phyloP scores from a whole-genome alignment of 2,329 filamentous ascomycete genomes.

The Lachnellula willkommii region DNA sequence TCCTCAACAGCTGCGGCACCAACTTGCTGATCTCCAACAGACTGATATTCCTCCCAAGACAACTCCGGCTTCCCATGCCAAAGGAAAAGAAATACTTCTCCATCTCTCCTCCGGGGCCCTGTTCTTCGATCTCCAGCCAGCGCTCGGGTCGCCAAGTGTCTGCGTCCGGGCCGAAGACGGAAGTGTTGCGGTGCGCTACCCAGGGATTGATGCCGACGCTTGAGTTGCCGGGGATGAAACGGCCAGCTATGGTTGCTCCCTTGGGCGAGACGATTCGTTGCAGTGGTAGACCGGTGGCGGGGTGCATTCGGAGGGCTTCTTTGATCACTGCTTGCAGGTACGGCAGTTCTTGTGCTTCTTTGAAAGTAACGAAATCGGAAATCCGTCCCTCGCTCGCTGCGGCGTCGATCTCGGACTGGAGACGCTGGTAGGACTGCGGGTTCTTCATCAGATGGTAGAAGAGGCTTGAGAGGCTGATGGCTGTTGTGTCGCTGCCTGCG shows the following conservation, averaged over 20 bases:
- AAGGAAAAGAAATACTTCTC: constrained; percentile 29
- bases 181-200: constrained; percentile 39
- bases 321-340: constrained; percentile 51
- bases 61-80: constrained; percentile 38
- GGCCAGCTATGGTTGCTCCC: constrained; percentile 38
- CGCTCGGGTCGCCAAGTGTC: constrained; percentile 40
- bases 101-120: neutral
- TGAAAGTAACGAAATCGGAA: constrained; percentile 32
- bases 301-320: constrained; percentile 46
- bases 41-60: constrained; percentile 41
- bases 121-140: constrained; percentile 36
- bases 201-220: constrained; percentile 40
- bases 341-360: constrained; percentile 38
- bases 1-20: constrained; percentile 34
- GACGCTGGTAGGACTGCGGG: constrained; percentile 17
- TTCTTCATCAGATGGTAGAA: constrained; percentile 40
- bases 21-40: constrained; percentile 41
- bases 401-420: constrained; percentile 32
- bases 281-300: constrained; percentile 43
- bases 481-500: constrained; percentile 42
- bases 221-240: constrained; percentile 38
- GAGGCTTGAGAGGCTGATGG: constrained; percentile 40
- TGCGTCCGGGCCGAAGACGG: constrained; percentile 41
- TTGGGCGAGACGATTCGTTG: constrained; percentile 42
- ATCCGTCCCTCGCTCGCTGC: constrained; percentile 5